phyloP scores from a whole-genome alignment of 1,284 basidiomycete genomes.

The Boletus semigastroideus region DNA sequence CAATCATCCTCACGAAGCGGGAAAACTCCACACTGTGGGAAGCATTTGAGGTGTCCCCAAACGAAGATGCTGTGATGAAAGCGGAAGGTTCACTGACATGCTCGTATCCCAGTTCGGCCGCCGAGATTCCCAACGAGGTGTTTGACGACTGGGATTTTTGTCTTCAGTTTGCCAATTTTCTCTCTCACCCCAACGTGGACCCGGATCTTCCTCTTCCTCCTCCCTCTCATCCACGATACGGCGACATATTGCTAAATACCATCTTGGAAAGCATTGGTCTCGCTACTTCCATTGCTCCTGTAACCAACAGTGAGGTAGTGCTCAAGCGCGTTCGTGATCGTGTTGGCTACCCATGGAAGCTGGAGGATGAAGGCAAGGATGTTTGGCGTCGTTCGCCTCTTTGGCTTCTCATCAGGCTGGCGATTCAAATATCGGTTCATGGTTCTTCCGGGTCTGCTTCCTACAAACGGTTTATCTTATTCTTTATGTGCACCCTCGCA shows the following conservation, averaged over 20 bases:
- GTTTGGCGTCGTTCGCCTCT: neutral
- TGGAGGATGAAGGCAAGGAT: neutral
- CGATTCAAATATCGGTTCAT: neutral
- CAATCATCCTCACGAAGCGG: constrained; percentile 9
- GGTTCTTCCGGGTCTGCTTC: neutral
- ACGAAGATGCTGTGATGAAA: neutral
- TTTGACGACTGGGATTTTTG: neutral
- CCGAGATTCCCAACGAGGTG: neutral
- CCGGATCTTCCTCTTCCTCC: neutral
- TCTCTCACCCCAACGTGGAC: neutral
- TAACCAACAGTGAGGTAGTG: neutral
- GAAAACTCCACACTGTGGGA: neutral
- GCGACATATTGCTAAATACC: neutral
- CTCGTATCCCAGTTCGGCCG: neutral
- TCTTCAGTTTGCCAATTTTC: neutral
- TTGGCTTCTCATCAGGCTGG: neutral
- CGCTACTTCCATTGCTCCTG: neutral
- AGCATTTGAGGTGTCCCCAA: neutral
- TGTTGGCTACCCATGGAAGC: neutral
- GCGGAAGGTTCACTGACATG: neutral
- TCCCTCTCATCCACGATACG: neutral
- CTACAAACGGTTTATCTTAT: neutral
- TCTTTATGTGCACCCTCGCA: neutral
- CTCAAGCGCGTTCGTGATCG: neutral
- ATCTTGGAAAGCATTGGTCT: neutral